These are phyloP conservation scores for Botrytis squamosa DNA, from an alignment of 2,329 filamentous ascomycete species.

Conservation along the genomic window DNA sequence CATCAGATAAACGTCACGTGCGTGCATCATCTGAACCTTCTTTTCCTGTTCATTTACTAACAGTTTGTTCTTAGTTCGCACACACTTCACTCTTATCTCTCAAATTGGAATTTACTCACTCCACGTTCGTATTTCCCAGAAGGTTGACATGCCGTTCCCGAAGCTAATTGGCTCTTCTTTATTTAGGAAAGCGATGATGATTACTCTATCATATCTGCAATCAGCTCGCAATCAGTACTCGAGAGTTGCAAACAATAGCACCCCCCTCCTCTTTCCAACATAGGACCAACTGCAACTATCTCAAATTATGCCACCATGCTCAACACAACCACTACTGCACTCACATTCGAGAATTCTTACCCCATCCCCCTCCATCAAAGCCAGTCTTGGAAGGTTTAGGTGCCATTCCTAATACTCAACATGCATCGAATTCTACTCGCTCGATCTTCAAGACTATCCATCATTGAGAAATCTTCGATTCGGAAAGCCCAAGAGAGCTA, in stretches of 20 bases:
- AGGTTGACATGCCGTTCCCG: not conserved
- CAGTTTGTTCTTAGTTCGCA: not conserved
- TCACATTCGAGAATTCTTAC: not conserved
- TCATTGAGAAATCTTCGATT: not conserved
- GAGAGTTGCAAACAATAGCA: not conserved
- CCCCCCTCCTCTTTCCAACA: not conserved
- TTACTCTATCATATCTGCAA: not conserved
- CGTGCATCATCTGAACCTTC: not conserved
- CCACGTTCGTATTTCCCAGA: constrained; percentile 7
- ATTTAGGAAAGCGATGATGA: constrained; percentile 15
- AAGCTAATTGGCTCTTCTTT: constrained; percentile 3
- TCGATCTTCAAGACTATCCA: constrained; percentile 1
- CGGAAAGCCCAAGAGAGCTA: not conserved
- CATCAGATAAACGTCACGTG: constrained; percentile 18
- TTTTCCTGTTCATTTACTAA: constrained; percentile 3
- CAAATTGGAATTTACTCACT: constrained; percentile 17
- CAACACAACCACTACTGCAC: not conserved
- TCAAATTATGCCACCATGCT: not conserved
- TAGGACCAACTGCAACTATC: not conserved
- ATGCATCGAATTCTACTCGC: not conserved
- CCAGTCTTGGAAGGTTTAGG: not conserved
- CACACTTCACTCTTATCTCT: constrained; percentile 16
- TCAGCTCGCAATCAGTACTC: not conserved
- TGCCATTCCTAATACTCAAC: not conserved
- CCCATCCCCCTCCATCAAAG: not conserved